These are phyloP conservation scores for Leccinellum albellum DNA, from an alignment of 768 basidiomycete species.

Conservation along the genomic window DNA sequence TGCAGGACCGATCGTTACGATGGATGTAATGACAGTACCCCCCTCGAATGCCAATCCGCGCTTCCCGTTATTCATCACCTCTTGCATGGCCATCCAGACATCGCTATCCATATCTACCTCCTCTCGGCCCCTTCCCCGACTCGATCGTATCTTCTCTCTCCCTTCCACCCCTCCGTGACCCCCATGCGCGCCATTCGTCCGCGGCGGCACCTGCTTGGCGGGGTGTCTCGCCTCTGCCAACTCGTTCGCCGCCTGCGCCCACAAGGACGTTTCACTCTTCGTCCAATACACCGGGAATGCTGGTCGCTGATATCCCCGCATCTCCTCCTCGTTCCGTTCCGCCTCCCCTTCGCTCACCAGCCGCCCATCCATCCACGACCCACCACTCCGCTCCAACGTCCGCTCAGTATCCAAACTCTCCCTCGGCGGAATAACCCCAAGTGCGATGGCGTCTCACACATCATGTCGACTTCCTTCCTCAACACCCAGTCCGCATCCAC, in stretches of 20 bases:
- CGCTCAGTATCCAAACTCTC: constrained; percentile 73
- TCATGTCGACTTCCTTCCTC: constrained; percentile 95
- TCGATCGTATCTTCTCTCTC: too few species aligned
- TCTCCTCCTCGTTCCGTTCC: constrained; percentile 23
- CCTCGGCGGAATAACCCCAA: constrained; percentile 73
- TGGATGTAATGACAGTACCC: too few species aligned
- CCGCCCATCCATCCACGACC: too few species aligned
- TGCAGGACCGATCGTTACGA: too few species aligned
- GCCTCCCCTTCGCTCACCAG: background rate
- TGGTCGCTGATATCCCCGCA: constrained; percentile 46
- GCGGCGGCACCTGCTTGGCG: constrained; percentile 37
- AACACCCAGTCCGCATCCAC: constrained; percentile 92
- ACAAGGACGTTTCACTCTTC: constrained; percentile 18
- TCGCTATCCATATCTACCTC: too few species aligned
- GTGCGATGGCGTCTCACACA: constrained; percentile 92
- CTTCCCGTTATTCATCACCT: too few species aligned
- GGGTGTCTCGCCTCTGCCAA: constrained; percentile 68
- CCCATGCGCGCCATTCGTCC: too few species aligned
- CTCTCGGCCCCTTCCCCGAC: too few species aligned
- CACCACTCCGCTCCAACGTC: constrained; percentile 24
- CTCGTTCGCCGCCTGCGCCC: constrained; percentile 72
- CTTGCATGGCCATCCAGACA: too few species aligned
- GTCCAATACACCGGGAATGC: constrained; percentile 68
- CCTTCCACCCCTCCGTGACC: too few species aligned
- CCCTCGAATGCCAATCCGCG: background rate